Conservation (phyloP, 768 basidiomycete genomes). For the Calvatia gigantea region DNA sequence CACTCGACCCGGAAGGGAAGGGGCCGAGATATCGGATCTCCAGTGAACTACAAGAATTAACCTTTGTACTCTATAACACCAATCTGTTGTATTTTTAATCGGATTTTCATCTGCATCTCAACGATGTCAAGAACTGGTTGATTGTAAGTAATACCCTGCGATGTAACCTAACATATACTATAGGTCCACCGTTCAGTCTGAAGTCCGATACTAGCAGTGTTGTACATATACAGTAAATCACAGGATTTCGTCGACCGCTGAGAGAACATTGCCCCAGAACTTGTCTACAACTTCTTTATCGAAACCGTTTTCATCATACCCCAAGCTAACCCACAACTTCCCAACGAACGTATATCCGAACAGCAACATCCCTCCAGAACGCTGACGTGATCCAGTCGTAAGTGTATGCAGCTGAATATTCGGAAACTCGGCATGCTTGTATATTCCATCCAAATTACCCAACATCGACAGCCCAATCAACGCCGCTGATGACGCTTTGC, state of each 20-base stretch:
- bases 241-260: conserved; percentile 57
- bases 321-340: conserved; percentile 75
- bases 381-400: conserved; percentile 83
- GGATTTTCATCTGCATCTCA: no score
- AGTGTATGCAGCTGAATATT: conserved; percentile 62
- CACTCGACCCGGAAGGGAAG: not conserved
- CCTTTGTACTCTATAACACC: not conserved
- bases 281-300: conserved; percentile 52
- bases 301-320: conserved; percentile 78
- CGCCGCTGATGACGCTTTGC: conserved; percentile 51
- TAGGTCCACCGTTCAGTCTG: not conserved
- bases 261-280: conserved; percentile 65
- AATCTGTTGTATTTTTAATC: conserved; percentile 4
- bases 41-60: not conserved
- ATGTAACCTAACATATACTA: no score
- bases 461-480: conserved; percentile 78
- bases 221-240: no score
- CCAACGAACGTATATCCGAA: conserved; percentile 77
- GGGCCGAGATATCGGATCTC: not conserved
- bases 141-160: no score
- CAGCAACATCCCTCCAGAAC: conserved; percentile 73
- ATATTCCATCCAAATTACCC: conserved; percentile 82
- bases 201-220: not conserved
- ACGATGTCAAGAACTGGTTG: no score
- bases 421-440: conserved; percentile 64